Conservation (phyloP, 2,329 filamentous ascomycete genomes). For the Elsinoe fawcettii region DNA sequence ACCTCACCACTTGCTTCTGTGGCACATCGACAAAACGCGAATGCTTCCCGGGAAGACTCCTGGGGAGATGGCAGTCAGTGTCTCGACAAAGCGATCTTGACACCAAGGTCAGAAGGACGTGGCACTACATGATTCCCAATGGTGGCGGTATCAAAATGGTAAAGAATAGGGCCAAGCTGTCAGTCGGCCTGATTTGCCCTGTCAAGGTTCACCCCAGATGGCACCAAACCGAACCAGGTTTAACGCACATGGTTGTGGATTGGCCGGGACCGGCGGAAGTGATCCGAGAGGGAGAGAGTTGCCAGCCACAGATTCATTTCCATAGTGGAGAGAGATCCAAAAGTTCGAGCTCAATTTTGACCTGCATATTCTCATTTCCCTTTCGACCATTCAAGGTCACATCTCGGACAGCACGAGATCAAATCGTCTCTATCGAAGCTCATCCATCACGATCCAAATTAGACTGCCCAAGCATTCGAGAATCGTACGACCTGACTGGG, state of each 20-base stretch:
- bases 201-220: constrained; percentile 1
- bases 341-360: constrained; percentile 10
- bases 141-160: background rate
- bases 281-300: background rate
- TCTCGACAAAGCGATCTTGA: no score
- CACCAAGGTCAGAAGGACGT: no score
- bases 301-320: constrained; percentile 5
- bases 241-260: constrained; percentile 3
- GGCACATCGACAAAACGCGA: no score
- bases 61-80: no score
- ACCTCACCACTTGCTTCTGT: no score
- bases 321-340: background rate
- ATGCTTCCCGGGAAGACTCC: no score
- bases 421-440: background rate
- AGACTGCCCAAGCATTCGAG: background rate
- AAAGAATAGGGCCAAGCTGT: background rate
- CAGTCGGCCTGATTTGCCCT: background rate
- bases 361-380: constrained; percentile 10
- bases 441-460: background rate
- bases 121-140: no score
- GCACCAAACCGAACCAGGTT: background rate
- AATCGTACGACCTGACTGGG: background rate
- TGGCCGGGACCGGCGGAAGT: background rate
- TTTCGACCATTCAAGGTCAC: background rate
- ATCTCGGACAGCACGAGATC: background rate